Base-by-base conservation (phyloP, 2,329 filamentous ascomycete genomes). In the Colletotrichum sansevieriae region DNA sequence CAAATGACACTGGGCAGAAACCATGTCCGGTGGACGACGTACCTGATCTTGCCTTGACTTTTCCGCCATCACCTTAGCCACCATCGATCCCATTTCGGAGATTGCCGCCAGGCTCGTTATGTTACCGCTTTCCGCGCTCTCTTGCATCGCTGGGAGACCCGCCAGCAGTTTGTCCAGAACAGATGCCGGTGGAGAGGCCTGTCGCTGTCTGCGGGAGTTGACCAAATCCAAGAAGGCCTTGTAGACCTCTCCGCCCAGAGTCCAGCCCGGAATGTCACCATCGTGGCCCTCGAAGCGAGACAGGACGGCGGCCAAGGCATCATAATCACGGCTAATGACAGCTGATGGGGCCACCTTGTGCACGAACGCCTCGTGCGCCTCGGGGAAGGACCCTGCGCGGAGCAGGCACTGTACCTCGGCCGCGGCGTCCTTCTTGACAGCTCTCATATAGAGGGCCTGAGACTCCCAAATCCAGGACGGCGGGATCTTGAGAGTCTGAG, bases 341-440 rank as follows among this genome's bases (percentile, higher is more conserved):
- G 93, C 89, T 33, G 87, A 85, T 0, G 96, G 96, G 0, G 93
- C 96, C 35, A 98, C 94, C 72, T 91, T 87, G 71, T 89, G 88
- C 69, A 92, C 88, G 62, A 99, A 91, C 1, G 95, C 93, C 33
- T 90, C 87, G 79, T 98, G 96, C 0, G 96, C 96, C 76, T 96
- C 93, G 35, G 89, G 85, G 79, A 90, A 92, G 47, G 92, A 90
- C 44, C 88, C 87, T 2, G 94, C 95, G 56, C 90, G 89, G 68
- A 98, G 86, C 12, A 99, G 89, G 74, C 91, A 96, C 63, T 91
- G 86, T 10, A 95, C 92, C 78, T 97, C 93, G 5, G 84, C 83
- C 52, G 85, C 86, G 11, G 91, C 85, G 76, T 95, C 89, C 71
- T 90, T 88, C 74, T 87, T 88, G 54, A 90, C 88, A 66, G 90